Evolutionary conservation across 805 yeast genomes (phyloP), one percentile per base, ranked within the genome.

Genomic region (Danielozyma ontarioensis): DNA sequence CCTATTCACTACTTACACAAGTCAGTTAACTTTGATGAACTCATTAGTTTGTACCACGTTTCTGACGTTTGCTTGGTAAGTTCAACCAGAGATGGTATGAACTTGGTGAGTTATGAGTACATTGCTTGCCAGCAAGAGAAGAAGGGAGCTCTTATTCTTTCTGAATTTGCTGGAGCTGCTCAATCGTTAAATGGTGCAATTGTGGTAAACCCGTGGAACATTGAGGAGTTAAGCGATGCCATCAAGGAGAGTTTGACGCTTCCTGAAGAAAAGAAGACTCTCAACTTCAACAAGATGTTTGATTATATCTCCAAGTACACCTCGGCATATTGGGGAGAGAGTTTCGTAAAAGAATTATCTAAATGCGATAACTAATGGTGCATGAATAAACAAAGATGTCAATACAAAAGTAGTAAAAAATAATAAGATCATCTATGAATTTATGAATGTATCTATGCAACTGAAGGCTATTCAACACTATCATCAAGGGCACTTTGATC

Each of bases 151-250:
- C 69, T 93, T 46, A 84, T 93, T 31, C 59, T 93, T 41, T 82
- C 95, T 27, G 99, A 93, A 62, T 93, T 93, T 63, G 93, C 98
- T 0, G 99, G 99, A 31, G 98, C 98, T n/a, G 97, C 98, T 1
- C 99, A 93, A 62, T 83, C 95, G 1, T 68, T 93, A 42, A 90
- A 93, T 53, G 99, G 99, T 16, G 88, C 96, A 1, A 57, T 90
- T 11, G 78, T 93, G 38, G 95, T 93, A 14, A 93, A 93, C 53
- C 99, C 99, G 3, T 93, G 99, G 99, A 93, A 90, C 55, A 90
- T 89, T 15, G 98, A 93, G 46, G 98, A 93, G 46, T 61, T 90
- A 53, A 79, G 94, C 13, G 84, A 77, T 27, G 83, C 97, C 3
- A 82, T 90, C 35, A 72, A 80, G 51, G 96, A 88, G 53, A 81